These are phyloP conservation scores for Penicillium argentinense DNA, from an alignment of 495 filamentous ascomycete genomes.

Conservation along the genomic window DNA sequence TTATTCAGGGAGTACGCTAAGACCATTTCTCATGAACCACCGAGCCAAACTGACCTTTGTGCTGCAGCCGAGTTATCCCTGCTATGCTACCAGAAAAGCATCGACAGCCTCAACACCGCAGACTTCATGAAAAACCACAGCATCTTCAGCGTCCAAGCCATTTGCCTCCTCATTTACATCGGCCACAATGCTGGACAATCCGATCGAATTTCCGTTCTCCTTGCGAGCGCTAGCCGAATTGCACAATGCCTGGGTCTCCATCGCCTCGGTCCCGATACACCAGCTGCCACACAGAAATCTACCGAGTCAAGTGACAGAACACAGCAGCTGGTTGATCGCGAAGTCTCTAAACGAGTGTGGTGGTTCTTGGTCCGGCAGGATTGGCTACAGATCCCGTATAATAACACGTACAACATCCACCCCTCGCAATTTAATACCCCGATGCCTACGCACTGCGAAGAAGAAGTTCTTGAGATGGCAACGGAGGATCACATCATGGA, in stretches of 20 bases:
- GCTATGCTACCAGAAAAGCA: constrained; percentile 5
- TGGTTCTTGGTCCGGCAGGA: constrained; percentile 20
- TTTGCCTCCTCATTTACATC: constrained; percentile 14
- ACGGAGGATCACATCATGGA: neutral
- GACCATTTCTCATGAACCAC: neutral
- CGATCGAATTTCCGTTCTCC: constrained; percentile 7
- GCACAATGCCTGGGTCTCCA: constrained; percentile 14
- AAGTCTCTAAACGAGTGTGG: constrained; percentile 16
- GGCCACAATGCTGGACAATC: constrained; percentile 14
- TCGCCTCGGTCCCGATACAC: constrained; percentile 5
- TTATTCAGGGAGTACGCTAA: neutral
- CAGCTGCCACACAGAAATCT: neutral
- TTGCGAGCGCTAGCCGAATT: constrained; percentile 9
- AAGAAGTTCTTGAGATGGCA: neutral
- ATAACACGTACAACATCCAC: constrained; percentile 16
- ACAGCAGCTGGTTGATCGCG: constrained; percentile 4
- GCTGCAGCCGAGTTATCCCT: neutral
- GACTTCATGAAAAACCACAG: constrained; percentile 15
- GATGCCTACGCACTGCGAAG: constrained; percentile 12
- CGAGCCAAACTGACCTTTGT: neutral
- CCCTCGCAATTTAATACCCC: constrained; percentile 11
- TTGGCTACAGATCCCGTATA: constrained; percentile 17
- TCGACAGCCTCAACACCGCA: constrained; percentile 1
- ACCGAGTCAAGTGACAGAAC: neutral
- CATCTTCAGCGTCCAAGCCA: constrained; percentile 11